phyloP scores from a whole-genome alignment of 768 basidiomycete species.

The Kwoniella shandongensis region DNA sequence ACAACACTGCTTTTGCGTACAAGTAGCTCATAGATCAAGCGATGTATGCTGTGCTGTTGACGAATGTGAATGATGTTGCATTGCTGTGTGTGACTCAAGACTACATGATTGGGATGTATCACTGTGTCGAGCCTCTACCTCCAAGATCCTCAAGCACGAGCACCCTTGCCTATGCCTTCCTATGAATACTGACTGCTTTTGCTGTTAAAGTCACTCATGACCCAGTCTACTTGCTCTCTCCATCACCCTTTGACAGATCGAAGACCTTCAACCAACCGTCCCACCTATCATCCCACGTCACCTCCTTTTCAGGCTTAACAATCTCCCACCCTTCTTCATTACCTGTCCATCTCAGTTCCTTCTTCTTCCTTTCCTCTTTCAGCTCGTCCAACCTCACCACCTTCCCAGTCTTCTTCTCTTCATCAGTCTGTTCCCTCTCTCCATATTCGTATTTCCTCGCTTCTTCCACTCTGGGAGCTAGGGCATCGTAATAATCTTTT shows the following conservation, averaged over 20 bases:
- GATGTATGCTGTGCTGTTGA: too few relatives aligned
- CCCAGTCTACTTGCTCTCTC: too few relatives aligned
- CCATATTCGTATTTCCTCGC: constrained; percentile 76
- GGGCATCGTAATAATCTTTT: constrained; percentile 70
- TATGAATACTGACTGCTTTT: too few relatives aligned
- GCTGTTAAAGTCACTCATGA: too few relatives aligned
- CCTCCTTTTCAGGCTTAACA: constrained; percentile 63
- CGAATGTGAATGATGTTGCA: too few relatives aligned
- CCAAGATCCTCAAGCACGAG: too few relatives aligned
- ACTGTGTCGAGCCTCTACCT: too few relatives aligned
- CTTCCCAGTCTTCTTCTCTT: constrained; percentile 64
- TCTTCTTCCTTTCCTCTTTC: constrained; percentile 79
- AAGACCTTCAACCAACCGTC: constrained; percentile 41
- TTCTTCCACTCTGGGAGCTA: constrained; percentile 66
- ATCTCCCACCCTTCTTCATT: constrained; percentile 79
- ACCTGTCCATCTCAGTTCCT: constrained; percentile 80
- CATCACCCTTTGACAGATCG: constrained; percentile 16
- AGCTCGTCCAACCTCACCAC: constrained; percentile 87
- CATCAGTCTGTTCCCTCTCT: constrained; percentile 78
- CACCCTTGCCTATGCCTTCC: too few relatives aligned
- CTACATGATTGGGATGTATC: too few relatives aligned
- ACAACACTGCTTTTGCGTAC: too few relatives aligned
- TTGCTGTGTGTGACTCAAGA: too few relatives aligned
- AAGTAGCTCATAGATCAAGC: too few relatives aligned
- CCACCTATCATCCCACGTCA: constrained; percentile 69